Percentiles rank a stretch among this genome's conserved stretches.
Evolutionary conservation across 192 early-diverging fungal species (phyloP).

Genomic region (Coemansia sp.): DNA sequence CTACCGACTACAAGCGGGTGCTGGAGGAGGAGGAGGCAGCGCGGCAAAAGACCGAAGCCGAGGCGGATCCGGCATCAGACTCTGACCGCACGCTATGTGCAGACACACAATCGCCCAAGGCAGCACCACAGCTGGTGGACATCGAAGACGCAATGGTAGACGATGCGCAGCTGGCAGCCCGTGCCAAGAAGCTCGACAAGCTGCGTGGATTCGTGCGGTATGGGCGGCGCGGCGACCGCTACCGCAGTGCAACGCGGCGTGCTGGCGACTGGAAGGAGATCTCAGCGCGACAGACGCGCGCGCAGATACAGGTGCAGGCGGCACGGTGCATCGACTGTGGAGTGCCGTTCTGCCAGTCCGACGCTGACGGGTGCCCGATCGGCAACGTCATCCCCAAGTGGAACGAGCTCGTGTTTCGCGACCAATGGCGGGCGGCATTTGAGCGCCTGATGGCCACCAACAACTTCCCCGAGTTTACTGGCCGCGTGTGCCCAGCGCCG

Average conservation of each 20-base stretch:
- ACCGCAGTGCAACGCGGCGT: conserved; percentile 81
- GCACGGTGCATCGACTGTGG: conserved; percentile 98
- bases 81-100: conserved; percentile 39
- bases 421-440: conserved; percentile 95
- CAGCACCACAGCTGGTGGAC: conserved; percentile 66
- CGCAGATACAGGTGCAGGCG: conserved; percentile 86
- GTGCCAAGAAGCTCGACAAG: conserved; percentile 82
- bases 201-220: conserved; percentile 94
- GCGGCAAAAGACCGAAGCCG: not conserved
- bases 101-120: conserved; percentile 15
- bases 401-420: conserved; percentile 95
- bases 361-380: conserved; percentile 92
- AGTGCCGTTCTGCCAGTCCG: conserved; percentile 97
- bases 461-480: conserved; percentile 99
- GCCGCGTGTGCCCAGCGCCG: conserved; percentile 96
- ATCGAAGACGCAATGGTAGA: conserved; percentile 88
- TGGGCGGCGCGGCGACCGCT: conserved; percentile 79
- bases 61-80: conserved; percentile 11
- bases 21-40: conserved; percentile 62
- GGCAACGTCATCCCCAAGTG: conserved; percentile 99
- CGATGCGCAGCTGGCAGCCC: conserved; percentile 67
- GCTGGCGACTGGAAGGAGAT: conserved; percentile 93
- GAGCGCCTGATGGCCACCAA: conserved; percentile 93
- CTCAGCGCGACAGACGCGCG: conserved; percentile 76
- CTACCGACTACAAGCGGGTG: conserved; percentile 84